Conservation (phyloP, 2,329 filamentous ascomycete species). For the Pyricularia sp. region DNA sequence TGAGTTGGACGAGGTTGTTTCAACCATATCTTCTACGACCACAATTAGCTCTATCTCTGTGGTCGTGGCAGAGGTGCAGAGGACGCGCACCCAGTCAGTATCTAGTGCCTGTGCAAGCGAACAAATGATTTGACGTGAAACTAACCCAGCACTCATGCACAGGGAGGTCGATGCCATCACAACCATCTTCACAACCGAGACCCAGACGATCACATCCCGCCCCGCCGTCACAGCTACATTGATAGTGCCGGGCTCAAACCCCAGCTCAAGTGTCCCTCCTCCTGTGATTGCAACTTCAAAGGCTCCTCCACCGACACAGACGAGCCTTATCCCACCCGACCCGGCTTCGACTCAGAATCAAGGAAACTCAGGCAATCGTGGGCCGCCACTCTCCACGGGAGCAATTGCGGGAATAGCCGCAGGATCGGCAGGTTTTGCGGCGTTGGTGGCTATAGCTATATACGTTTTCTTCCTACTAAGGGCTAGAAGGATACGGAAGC, state of each 20-base stretch:
- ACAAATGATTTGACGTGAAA: background rate
- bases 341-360: background rate
- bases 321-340: conserved; percentile 1
- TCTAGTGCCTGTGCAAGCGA: background rate
- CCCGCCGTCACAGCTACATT: conserved; percentile 10
- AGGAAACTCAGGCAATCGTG: background rate
- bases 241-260: conserved; percentile 8
- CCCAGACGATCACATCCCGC: conserved; percentile 9
- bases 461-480: conserved; percentile 6
- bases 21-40: background rate
- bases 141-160: background rate
- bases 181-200: conserved; percentile 13
- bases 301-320: background rate
- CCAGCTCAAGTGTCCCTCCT: background rate
- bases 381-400: conserved; percentile 6
- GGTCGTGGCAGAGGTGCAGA: conserved; percentile 2
- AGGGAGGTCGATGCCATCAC: conserved; percentile 10
- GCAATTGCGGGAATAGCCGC: conserved; percentile 14
- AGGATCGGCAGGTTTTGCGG: conserved; percentile 7
- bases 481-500: background rate
- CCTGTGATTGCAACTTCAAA: background rate
- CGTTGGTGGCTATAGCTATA: conserved; percentile 4
- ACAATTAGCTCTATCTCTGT: background rate
- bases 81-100: conserved; percentile 11
- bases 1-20: background rate